Evolutionary conservation across 2,329 filamentous ascomycete genomes (phyloP).

Genomic region (Bipolaris oryzae): DNA sequence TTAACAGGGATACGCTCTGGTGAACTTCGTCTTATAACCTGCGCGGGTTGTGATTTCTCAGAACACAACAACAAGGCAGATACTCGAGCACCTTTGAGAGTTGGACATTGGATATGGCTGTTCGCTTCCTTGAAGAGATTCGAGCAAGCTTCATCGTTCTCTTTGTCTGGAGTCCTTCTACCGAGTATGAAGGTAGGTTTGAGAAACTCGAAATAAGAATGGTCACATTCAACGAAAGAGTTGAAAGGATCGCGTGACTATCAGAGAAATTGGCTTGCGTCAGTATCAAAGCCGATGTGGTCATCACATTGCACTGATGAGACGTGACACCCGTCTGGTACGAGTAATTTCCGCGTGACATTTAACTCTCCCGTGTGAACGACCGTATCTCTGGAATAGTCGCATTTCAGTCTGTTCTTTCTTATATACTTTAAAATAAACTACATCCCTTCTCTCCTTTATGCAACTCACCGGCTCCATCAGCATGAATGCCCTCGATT

Average conservation of each 20-base stretch:
- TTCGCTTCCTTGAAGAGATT: no score
- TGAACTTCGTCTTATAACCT: background rate
- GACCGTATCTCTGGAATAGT: background rate
- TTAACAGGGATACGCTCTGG: background rate
- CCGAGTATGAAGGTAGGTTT: background rate
- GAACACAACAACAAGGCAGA: no score
- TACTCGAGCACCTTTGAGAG: no score
- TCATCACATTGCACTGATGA: background rate
- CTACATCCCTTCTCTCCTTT: background rate
- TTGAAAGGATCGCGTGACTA: no score
- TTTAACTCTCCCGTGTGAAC: background rate
- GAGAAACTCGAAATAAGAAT: background rate
- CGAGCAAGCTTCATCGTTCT: no score
- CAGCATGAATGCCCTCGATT: slow-evolving; percentile 27
- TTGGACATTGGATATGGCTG: no score
- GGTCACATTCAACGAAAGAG: background rate
- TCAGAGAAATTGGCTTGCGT: no score
- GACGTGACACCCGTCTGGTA: slow-evolving; percentile 10
- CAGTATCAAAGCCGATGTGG: background rate
- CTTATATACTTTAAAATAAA: no score
- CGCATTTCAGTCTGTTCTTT: background rate
- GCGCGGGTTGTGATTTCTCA: no score
- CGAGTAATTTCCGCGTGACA: slow-evolving; percentile 3
- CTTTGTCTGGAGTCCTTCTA: background rate
- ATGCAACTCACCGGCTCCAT: background rate